Evolutionary conservation across 352 stramenopile species (phyloP), one percentile per base, ranked within the genome.

Genomic region (Pythium insidiosum): DNA sequence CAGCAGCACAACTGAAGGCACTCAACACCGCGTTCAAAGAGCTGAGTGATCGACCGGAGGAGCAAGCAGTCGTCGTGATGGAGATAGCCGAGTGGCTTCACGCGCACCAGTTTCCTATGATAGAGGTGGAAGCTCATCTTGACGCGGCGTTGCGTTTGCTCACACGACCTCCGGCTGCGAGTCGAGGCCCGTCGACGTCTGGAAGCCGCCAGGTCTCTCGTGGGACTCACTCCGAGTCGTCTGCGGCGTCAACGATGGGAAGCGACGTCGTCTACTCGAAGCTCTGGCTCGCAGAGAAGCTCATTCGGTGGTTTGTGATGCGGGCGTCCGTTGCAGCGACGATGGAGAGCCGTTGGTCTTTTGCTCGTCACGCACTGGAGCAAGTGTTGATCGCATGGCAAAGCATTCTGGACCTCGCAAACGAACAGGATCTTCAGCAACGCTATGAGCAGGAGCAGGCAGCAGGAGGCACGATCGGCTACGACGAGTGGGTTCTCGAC

Each of bases 71-170:
- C 13, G 47, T 84, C 19, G 47, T 94, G 15, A 47, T 95, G 0
- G 83, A 95, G 31, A 73, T 95, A 38, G 83, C 73, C 4, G 84
- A 96, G 50, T 96, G 83, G 83, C 46, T 94, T 19, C 73, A 77
- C 43, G 77, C 79, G 1, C 84, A 86, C 29, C 67, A 75, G 3
- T 68, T 89, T 24, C 61, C 77, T 0, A 36, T 51, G 16, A 51
- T 83, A 42, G 81, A 90, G 22, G 61, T 71, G 1, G 43, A 75
- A 1, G 35, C 59, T 9, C 71, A 90, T 50, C 38, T 94, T 6
- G 58, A 84, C n/a, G 65, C 49, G 5, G 78, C 80, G 11, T 37
- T 65, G 6, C n/a, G n/a, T n/a, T n/a, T n/a, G n/a, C n/a, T n/a
- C n/a, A n/a, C n/a, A n/a, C n/a, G n/a, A n/a, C n/a, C n/a, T n/a